Conservation (phyloP, 352 stramenopile genomes). For the Thraustochytrium striatum region DNA sequence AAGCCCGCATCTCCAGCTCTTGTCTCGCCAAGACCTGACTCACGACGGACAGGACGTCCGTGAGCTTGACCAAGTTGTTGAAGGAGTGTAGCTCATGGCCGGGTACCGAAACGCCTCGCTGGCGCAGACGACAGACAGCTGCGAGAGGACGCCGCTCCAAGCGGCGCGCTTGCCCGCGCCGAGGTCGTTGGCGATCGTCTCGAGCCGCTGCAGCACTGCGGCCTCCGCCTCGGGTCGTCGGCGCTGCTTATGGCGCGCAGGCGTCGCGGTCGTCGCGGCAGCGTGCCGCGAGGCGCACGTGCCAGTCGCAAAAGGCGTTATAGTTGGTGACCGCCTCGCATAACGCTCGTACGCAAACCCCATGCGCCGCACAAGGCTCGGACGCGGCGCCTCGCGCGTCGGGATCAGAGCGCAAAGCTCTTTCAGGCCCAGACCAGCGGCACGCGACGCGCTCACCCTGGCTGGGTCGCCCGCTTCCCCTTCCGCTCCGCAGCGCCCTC, state of each 20-base stretch:
- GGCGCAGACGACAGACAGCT: background rate
- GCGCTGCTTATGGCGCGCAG: too few species aligned
- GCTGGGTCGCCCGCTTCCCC: background rate
- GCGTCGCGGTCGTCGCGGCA: too few species aligned
- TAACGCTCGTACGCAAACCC: background rate
- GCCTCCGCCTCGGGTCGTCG: background rate
- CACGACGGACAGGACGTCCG: conserved; percentile 6
- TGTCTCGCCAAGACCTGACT: conserved; percentile 31
- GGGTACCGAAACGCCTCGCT: background rate
- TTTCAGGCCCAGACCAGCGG: background rate
- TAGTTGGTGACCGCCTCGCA: background rate
- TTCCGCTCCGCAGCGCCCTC: background rate
- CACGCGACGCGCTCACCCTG: background rate
- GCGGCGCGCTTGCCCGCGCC: background rate
- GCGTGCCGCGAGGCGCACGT: too few species aligned
- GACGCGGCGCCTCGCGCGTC: background rate
- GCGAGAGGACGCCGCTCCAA: conserved; percentile 26
- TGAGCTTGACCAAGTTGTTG: background rate
- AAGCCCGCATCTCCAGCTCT: conserved; percentile 16
- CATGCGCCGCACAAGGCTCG: conserved; percentile 13
- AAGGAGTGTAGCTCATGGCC: conserved; percentile 12
- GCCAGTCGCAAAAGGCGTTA: background rate
- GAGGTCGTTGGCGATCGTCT: background rate
- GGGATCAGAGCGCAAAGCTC: conserved; percentile 14
- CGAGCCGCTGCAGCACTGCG: background rate